phyloP scores from a whole-genome alignment of 1,284 basidiomycete genomes.

The Phenoliferia sp. region DNA sequence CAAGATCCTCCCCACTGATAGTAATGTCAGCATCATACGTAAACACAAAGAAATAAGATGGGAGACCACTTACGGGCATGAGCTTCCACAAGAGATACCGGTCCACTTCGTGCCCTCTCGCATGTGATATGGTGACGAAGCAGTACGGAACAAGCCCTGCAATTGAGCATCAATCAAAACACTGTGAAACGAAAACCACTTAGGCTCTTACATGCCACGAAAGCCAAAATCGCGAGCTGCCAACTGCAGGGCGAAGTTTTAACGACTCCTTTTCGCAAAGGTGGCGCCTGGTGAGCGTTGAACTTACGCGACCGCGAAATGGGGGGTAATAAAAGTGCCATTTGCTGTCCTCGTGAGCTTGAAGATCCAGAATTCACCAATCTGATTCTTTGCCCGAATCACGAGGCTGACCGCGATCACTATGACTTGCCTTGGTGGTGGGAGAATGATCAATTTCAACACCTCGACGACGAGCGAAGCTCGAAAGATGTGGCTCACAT shows the following conservation, averaged over 20 bases:
- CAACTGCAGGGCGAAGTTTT: no score
- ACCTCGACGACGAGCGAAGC: background rate
- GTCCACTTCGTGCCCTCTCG: background rate
- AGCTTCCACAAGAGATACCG: background rate
- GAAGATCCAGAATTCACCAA: background rate
- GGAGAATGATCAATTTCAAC: no score
- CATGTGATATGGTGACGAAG: background rate
- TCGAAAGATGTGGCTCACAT: background rate
- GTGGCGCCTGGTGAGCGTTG: no score
- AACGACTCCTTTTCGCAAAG: no score
- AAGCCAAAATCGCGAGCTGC: background rate
- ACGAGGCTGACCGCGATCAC: background rate
- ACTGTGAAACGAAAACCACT: no score
- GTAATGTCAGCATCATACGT: background rate
- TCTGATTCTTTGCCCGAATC: background rate
- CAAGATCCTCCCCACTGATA: background rate
- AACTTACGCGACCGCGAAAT: background rate
- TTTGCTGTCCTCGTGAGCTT: background rate
- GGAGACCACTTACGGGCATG: background rate
- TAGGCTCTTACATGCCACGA: background rate
- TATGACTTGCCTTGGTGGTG: background rate
- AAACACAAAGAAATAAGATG: background rate
- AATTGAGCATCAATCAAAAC: no score
- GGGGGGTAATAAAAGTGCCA: background rate
- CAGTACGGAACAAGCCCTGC: background rate